phyloP scores from a whole-genome alignment of 352 stramenopile species.

The Phytophthora pini region DNA sequence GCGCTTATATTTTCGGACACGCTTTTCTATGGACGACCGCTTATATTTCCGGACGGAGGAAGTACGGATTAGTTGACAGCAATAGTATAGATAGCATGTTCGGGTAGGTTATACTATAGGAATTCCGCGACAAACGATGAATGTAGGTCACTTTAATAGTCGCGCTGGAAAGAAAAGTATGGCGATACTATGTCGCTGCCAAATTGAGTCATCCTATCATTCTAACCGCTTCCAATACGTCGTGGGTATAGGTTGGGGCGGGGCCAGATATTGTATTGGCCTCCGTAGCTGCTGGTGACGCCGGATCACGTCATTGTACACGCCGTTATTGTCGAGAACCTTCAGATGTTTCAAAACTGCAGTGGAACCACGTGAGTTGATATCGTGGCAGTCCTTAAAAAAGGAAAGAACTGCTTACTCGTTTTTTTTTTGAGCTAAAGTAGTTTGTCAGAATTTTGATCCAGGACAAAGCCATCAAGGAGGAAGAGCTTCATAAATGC shows the following conservation, averaged over 20 bases:
- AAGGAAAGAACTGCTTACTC: not conserved
- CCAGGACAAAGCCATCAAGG: too few species aligned
- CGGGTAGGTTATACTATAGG: not conserved
- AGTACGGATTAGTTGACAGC: not conserved
- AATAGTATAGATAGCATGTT: not conserved
- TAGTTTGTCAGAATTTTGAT: too few species aligned
- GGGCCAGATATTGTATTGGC: not conserved
- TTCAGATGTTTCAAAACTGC: not conserved
- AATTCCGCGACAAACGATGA: not conserved
- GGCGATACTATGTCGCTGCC: not conserved
- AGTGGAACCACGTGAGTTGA: not conserved
- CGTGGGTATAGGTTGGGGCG: not conserved
- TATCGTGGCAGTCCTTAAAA: not conserved
- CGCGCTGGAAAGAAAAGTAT: too few species aligned
- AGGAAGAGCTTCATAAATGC: too few species aligned
- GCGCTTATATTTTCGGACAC: not conserved
- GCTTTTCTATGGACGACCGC: not conserved
- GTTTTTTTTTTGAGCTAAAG: too few species aligned
- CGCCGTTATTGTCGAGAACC: not conserved
- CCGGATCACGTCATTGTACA: not conserved
- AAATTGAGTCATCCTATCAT: not conserved
- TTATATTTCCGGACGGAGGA: not conserved
- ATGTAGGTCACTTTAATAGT: not conserved
- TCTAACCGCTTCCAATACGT: not conserved
- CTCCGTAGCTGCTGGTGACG: not conserved